These are phyloP conservation scores for Entomortierella chlamydospora DNA, from an alignment of 192 early-diverging fungal species.

Conservation along the genomic window DNA sequence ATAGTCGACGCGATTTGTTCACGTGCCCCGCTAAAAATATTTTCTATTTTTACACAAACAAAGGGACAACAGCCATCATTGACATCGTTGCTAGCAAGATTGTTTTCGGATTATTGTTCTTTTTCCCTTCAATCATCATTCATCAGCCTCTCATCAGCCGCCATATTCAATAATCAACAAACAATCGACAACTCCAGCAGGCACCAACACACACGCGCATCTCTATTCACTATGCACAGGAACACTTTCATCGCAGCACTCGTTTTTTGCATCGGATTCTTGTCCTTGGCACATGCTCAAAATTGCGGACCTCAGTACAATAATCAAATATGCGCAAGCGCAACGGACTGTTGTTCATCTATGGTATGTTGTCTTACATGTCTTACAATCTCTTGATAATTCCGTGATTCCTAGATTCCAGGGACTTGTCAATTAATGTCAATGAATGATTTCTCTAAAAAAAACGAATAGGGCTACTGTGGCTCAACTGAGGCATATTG, in stretches of 20 bases:
- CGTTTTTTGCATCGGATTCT: slow-evolving; percentile 17
- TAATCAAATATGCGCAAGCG: background rate
- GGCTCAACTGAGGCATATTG: slow-evolving; percentile 11
- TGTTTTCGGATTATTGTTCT: too few species aligned
- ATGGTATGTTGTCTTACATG: slow-evolving; percentile 7
- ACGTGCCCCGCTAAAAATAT: too few species aligned
- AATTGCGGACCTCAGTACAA: slow-evolving; percentile 7
- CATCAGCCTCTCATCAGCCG: too few species aligned
- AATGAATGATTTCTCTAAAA: background rate
- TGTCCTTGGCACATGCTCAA: slow-evolving; percentile 31
- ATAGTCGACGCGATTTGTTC: too few species aligned
- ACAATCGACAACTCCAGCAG: too few species aligned
- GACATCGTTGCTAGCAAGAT: too few species aligned
- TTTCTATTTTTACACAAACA: too few species aligned
- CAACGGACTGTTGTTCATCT: slow-evolving; percentile 15
- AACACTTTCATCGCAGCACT: slow-evolving; percentile 12
- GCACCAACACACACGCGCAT: too few species aligned
- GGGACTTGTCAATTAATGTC: background rate
- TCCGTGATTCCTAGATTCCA: background rate
- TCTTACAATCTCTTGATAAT: too few species aligned
- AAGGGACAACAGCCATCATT: too few species aligned
- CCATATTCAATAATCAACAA: too few species aligned
- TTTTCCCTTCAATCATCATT: too few species aligned
- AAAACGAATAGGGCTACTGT: slow-evolving; percentile 19
- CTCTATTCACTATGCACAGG: slow-evolving; percentile 12